A percentile compares a stretch with the other conserved stretches of the same genome.
Evolutionary conservation across 2,329 filamentous ascomycete species (phyloP).

Genomic region (Alternaria arbusti): DNA sequence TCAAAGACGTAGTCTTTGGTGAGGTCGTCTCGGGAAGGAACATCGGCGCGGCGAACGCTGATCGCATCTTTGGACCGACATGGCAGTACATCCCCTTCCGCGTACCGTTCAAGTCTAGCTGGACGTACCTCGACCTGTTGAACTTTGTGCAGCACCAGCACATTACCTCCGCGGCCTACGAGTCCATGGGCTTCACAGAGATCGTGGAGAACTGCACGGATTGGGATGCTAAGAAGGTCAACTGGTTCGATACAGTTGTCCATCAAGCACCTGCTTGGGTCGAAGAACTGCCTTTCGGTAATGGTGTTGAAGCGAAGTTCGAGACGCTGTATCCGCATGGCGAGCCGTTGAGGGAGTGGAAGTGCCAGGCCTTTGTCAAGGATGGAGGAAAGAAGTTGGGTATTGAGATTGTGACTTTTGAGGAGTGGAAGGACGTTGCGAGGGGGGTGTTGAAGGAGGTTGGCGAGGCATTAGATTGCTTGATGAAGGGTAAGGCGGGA

Average conservation of each 20-base stretch:
- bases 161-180: constrained; percentile 41
- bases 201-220: constrained; percentile 45
- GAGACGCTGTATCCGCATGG: constrained; percentile 64
- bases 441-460: constrained; percentile 57
- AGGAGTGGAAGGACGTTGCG: constrained; percentile 62
- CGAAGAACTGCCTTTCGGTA: constrained; percentile 59
- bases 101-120: constrained; percentile 59
- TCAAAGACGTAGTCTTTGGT: constrained; percentile 68
- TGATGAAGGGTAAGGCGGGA: constrained; percentile 26
- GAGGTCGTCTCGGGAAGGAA: constrained; percentile 71
- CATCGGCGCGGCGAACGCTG: constrained; percentile 61
- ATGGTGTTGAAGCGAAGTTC: constrained; percentile 44
- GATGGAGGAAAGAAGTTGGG: constrained; percentile 59
- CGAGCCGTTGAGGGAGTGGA: constrained; percentile 56
- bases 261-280: constrained; percentile 59
- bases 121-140: constrained; percentile 49
- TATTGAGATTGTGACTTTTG: constrained; percentile 66
- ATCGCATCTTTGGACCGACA: constrained; percentile 68
- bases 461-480: constrained; percentile 32
- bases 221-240: constrained; percentile 34
- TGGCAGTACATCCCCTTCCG: constrained; percentile 72
- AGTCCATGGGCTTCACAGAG: constrained; percentile 46
- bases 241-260: constrained; percentile 49
- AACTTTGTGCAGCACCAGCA: constrained; percentile 46
- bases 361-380: constrained; percentile 64